Evolutionary conservation across 2,329 filamentous ascomycete genomes (phyloP).

Genomic region (Diaporthe helianthi): DNA sequence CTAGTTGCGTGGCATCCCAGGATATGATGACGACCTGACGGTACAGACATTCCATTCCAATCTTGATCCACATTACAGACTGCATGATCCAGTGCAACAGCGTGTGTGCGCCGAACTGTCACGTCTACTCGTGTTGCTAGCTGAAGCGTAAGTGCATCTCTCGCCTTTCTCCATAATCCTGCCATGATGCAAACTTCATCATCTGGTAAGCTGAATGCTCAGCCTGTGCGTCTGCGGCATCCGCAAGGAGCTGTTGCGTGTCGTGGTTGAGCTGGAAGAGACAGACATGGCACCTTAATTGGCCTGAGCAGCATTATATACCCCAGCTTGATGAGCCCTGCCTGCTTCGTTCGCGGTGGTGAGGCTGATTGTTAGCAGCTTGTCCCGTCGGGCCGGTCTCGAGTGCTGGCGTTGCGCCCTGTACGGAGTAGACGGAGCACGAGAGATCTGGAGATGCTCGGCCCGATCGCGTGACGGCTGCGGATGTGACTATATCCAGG

Average conservation of each 20-base stretch:
- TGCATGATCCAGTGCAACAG: neutral
- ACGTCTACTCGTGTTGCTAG: neutral
- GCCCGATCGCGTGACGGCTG: neutral
- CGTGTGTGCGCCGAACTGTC: neutral
- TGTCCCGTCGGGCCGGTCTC: neutral
- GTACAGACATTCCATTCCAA: slow-evolving; percentile 23
- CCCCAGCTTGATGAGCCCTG: neutral
- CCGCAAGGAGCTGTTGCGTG: neutral
- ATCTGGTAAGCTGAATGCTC: slow-evolving; percentile 36
- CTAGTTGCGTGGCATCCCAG: slow-evolving; percentile 65
- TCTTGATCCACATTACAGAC: neutral
- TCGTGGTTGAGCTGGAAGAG: slow-evolving; percentile 35
- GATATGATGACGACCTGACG: slow-evolving; percentile 72
- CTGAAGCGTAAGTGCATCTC: slow-evolving; percentile 30
- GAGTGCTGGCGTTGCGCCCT: neutral
- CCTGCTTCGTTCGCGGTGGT: slow-evolving; percentile 14
- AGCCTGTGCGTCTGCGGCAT: slow-evolving; percentile 25
- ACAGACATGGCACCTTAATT: slow-evolving; percentile 21
- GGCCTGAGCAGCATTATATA: slow-evolving; percentile 21
- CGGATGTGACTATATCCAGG: neutral
- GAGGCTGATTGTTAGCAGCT: slow-evolving; percentile 27
- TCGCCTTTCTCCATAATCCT: neutral
- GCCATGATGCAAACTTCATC: slow-evolving; percentile 31
- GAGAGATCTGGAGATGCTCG: neutral
- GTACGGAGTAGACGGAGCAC: neutral